Evolutionary conservation across 345 rosid genomes (phyloP).

Genomic region (Aquilaria malaccensis): DNA sequence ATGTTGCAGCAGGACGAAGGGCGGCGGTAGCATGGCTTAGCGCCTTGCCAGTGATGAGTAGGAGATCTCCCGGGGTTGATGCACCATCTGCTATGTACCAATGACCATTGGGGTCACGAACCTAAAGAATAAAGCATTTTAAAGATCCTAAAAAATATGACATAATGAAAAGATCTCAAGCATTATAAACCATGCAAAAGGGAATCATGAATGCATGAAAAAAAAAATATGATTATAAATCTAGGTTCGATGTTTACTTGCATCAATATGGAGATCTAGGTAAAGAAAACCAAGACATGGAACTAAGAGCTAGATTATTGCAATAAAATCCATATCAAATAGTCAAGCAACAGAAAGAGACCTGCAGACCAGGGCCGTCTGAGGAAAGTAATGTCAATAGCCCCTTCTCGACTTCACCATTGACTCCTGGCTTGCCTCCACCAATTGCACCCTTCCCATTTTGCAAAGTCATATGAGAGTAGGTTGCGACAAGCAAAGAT

Average conservation of each 20-base stretch:
- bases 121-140: constrained; percentile 39
- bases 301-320: no score
- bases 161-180: constrained; percentile 7
- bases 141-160: constrained; percentile 7
- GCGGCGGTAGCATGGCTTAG: constrained; percentile 95
- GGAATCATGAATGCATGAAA: neutral
- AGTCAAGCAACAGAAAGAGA: constrained; percentile 20
- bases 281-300: no score
- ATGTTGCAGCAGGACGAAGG: constrained; percentile 80
- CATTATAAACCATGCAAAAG: neutral
- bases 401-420: constrained; percentile 89
- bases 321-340: constrained; percentile 1
- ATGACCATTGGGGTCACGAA: constrained; percentile 91
- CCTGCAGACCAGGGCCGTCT: constrained; percentile 81
- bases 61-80: constrained; percentile 63
- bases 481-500: constrained; percentile 74
- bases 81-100: constrained; percentile 94
- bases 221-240: no score
- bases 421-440: constrained; percentile 52
- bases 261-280: no score
- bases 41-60: constrained; percentile 89
- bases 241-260: no score
- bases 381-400: constrained; percentile 77
- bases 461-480: constrained; percentile 49
- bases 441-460: constrained; percentile 70